Conservation (phyloP, 345 rosid species). For the Dovyalis caffra region DNA sequence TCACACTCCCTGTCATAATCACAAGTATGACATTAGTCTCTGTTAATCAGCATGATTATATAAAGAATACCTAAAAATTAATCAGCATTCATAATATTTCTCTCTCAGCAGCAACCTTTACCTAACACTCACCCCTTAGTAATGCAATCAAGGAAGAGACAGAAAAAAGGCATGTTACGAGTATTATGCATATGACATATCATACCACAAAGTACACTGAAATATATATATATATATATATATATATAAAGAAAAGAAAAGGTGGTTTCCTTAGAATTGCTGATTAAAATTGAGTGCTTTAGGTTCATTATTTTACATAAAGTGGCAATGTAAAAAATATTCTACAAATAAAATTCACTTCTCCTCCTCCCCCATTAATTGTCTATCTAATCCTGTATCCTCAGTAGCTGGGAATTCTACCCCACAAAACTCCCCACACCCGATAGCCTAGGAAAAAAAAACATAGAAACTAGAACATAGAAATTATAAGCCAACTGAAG, state of each 20-base stretch:
- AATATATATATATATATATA: background rate
- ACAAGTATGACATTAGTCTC: background rate
- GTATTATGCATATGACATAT: background rate
- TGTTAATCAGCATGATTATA: background rate
- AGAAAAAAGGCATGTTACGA: background rate
- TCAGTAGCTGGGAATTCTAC: no score
- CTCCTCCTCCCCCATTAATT: background rate
- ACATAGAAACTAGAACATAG: background rate
- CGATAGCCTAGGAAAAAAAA: background rate
- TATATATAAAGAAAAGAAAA: background rate
- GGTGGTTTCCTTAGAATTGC: background rate
- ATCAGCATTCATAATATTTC: background rate
- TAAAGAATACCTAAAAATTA: background rate
- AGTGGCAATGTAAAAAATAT: background rate
- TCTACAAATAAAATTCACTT: background rate
- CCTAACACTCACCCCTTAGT: background rate
- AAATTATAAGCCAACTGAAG: background rate
- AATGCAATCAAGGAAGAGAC: background rate
- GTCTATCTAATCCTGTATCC: background rate
- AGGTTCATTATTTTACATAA: background rate
- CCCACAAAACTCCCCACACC: no score
- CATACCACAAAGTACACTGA: background rate
- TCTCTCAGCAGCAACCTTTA: background rate
- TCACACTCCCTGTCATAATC: constrained; percentile 43
- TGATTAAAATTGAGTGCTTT: background rate